Base-by-base conservation (phyloP, 768 basidiomycete species). In the Plicaturopsis crispa region DNA sequence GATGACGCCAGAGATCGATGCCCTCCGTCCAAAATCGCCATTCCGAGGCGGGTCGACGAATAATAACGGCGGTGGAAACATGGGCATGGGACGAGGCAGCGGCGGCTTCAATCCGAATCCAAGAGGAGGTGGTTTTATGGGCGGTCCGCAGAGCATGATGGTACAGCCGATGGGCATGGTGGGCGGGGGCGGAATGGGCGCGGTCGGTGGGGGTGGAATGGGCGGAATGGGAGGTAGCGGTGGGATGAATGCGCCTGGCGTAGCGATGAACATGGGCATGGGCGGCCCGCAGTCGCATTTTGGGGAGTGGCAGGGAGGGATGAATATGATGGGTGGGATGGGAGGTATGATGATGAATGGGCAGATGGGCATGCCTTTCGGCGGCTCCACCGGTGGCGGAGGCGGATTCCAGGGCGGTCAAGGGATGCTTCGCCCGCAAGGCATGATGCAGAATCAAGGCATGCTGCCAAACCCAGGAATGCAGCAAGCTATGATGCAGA, bases 1-100 rank as follows among this genome's bases (percentile, higher is more conserved):
- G 0, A 77, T 73, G 60, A 77, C 80, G 3, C 51, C 73, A 56
- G 90, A 93, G 47, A 88, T 94, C 48, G 88, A 94, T 39, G 70
- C 73, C 0, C 67, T 94, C 13, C 70, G 90, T 13, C 90, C 89
- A 0, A 92, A 93, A 55, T 91, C 88, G 1, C 90, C 91, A 6
- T 66, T 80, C 17, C 66, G 78, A 33, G 52, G 57, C 8, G 37
- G 38, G 11, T 33, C 43, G 0, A 48, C 56, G 46, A 48, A 62
- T 50, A 36, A 55, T 40, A 42, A 52, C 33, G 42, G 53, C 23
- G 43, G 53, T 30, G 45, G 53, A 20, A 48, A 50, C 21, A 40
- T 53, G 11, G 44, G 55, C 7, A 40, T 43, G 26, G 45, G 51
- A 16, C 50, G 44, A 12, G 49, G 49, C 35, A 53, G 55, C 22